Conservation (phyloP, 2,329 filamentous ascomycete species). For the Nemania diffusa region DNA sequence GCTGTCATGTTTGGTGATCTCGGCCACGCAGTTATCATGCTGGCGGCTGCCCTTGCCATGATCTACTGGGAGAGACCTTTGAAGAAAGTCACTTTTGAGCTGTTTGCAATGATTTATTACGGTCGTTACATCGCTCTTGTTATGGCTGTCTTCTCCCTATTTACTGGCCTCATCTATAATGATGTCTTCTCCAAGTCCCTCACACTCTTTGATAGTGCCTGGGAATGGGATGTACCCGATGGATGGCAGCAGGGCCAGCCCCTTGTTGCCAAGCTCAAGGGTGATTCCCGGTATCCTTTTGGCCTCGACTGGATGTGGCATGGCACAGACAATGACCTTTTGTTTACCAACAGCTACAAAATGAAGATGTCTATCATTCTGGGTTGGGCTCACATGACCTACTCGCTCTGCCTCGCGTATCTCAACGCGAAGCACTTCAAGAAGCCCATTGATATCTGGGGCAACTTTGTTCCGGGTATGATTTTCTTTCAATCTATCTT, state of each 20-base stretch:
- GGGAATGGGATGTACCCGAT: constrained; percentile 78
- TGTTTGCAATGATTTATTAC: constrained; percentile 99
- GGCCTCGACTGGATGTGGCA: constrained; percentile 98
- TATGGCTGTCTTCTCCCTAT: constrained; percentile 98
- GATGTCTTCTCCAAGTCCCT: constrained; percentile 95
- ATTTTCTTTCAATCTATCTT: constrained; percentile 99
- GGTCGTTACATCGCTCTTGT: constrained; percentile 98
- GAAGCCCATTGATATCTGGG: constrained; percentile 93
- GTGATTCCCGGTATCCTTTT: constrained; percentile 89
- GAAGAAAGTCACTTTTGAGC: constrained; percentile 90
- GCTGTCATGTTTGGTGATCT: constrained; percentile 99
- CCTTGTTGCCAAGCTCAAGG: constrained; percentile 74
- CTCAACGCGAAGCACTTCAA: constrained; percentile 96
- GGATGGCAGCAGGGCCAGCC: constrained; percentile 72
- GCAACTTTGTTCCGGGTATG: constrained; percentile 97
- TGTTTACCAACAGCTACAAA: constrained; percentile 99
- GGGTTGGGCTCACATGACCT: constrained; percentile 99
- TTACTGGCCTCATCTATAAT: constrained; percentile 97
- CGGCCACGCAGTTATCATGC: constrained; percentile 92
- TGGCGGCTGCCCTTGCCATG: constrained; percentile 85
- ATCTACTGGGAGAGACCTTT: constrained; percentile 96
- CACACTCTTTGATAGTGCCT: constrained; percentile 88
- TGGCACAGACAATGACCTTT: constrained; percentile 89
- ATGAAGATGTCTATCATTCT: constrained; percentile 99
- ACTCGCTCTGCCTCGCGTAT: constrained; percentile 91